Base-by-base conservation (phyloP, 2,329 filamentous ascomycete species). In the Ceratocystis albifundus region DNA sequence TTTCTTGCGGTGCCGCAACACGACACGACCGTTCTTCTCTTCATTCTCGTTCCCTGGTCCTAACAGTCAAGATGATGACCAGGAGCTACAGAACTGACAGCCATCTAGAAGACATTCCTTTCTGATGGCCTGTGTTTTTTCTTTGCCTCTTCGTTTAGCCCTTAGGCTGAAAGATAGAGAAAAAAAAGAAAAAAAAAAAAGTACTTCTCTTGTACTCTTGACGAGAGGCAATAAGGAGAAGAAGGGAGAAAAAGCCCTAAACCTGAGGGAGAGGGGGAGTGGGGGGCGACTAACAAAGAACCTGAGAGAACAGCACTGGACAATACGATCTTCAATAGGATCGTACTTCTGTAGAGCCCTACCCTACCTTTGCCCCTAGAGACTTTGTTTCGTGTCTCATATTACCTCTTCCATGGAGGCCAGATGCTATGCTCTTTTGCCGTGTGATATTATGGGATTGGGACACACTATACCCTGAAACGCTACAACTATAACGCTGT, bases 81-180 rank as follows among this genome's bases (percentile, higher is more conserved):
- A 36, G 55, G 55, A 59, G 55, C 32, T 5, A 36, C 55, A 36
- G 15, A 30, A 28, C 30, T 59, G 55, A 59, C 55, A 59, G 55
- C 55, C 55, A 59, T 59, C 28, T 59, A 59, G 55, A 59, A 59
- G 55, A n/a, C 8, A 28, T 32, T 59, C 55, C 55, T 59, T 36
- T 59, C 10, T 8, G 55, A 7, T 36, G 55, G 55, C 17, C 55
- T 59, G 17, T 36, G 55, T 30, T 59, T 36, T 36, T 59, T 30
- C 28, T 59, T 8, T n/a, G 32, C 12, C 7, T n/a, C 15, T 32
- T 57, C 3, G 2, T 30, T 57, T 30, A 7, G 53, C 53, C 53
- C 20, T 57, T 57, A 8, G 28, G 53, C 53, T 30, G 53, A 32
- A 57, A 57, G 12, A 57, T n/a, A 5, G 17, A 57, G 30, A 32